Base-by-base conservation (phyloP, 148 eudicot genomes). In the Cornus suecica region DNA sequence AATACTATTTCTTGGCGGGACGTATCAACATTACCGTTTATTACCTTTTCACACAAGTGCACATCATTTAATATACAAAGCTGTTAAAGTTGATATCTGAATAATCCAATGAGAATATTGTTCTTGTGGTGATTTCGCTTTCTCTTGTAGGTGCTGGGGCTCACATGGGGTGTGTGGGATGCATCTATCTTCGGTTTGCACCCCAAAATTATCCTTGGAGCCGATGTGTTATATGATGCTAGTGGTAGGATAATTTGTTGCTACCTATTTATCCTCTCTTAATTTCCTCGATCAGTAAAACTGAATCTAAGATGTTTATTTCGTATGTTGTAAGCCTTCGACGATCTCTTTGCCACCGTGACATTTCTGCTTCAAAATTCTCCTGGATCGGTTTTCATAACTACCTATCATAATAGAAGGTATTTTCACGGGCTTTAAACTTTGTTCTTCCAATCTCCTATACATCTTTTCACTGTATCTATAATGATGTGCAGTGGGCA, bases 391-490 rank as follows among this genome's bases (percentile, higher is more conserved):
- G 90, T 92, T 79, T 95, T 92, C 74, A 83, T 95, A 70, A 95
- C 97, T 48, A 88, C 96, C 66, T 95, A 95, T 83, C 97, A 95
- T 77, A 89, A 91, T 74, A 84, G 99, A 82, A 92, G 97, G 99
- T 95, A 79, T 81, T 65, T 31, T 68, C 31, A 68, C 63, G 25
- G 62, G 54, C 34, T 64, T 18, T 71, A 28, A 28, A 51, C 18
- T 5, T 66, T 41, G 70, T 45, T 58, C 24, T 2, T 58, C 62
- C n/a, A 58, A 6, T 2, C 2, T n/a, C 15, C 1, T 8, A 14
- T 15, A 54, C 22, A 58, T 58, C 24, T 25, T 58, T n/a, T 25
- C 28, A 66, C 23, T 68, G 0, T 32, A 14, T 68, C 28, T 54
- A 66, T 65, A 26, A 66, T 48, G 62, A n/a, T 72, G 54, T 80